phyloP scores from a whole-genome alignment of 108 stramenopile species.

The Fragilariopsis cylindrus region DNA sequence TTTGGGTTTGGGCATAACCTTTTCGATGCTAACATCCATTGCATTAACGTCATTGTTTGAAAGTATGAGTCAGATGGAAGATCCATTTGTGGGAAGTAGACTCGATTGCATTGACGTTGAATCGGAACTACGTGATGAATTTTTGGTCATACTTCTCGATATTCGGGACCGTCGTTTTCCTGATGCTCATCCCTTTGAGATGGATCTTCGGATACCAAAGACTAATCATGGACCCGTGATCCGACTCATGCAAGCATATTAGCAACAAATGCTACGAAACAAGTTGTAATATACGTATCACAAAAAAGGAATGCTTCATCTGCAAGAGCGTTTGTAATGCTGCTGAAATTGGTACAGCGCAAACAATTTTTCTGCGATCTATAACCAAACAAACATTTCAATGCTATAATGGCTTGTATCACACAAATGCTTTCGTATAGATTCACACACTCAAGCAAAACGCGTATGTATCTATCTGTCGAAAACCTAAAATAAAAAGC shows the following conservation, averaged over 20 bases:
- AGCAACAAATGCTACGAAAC: neutral
- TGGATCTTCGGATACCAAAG: neutral
- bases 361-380: too few species aligned
- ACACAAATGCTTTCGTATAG: too few species aligned
- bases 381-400: too few species aligned
- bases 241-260: neutral
- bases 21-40: conserved; percentile 65
- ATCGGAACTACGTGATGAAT: conserved; percentile 35
- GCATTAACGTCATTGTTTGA: conserved; percentile 75
- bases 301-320: too few species aligned
- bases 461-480: too few species aligned
- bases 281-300: neutral
- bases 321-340: too few species aligned
- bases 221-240: neutral
- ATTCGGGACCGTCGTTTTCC: conserved; percentile 46
- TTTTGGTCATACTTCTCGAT: conserved; percentile 44
- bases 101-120: conserved; percentile 62
- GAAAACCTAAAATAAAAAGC: too few species aligned
- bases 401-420: too few species aligned
- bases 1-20: conserved; percentile 59
- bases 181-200: conserved; percentile 36
- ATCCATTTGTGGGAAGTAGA: conserved; percentile 61
- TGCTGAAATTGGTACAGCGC: too few species aligned
- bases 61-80: conserved; percentile 70
- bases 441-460: too few species aligned